A percentile compares a stretch with the other conserved stretches of the same genome.
Conservation (phyloP, 148 eudicot genomes). For the Silene latifolia region DNA sequence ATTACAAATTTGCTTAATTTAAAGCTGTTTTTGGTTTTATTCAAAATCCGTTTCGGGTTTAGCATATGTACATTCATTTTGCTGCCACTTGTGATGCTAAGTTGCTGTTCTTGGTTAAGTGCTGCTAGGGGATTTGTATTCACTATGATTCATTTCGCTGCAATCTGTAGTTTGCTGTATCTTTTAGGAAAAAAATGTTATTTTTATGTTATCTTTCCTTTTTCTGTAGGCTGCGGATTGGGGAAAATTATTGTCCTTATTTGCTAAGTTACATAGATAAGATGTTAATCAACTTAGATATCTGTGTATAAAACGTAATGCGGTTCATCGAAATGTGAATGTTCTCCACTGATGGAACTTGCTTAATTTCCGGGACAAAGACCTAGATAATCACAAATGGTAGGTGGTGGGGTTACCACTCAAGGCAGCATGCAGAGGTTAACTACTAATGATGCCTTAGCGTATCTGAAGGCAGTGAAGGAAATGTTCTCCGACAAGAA, state of each 20-base stretch:
- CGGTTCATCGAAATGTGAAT: not conserved
- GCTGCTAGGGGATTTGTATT: not conserved
- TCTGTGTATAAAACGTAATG: not conserved
- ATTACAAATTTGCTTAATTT: conserved; percentile 7
- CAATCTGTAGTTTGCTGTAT: not conserved
- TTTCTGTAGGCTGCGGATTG: not conserved
- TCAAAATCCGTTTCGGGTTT: conserved; percentile 1
- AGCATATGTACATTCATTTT: not conserved
- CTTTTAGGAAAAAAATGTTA: conserved; percentile 14
- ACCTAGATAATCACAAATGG: conserved; percentile 46
- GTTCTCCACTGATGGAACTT: conserved; percentile 3
- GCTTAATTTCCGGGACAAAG: conserved; percentile 34
- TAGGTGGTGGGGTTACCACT: conserved; percentile 42
- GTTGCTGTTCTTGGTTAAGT: conserved; percentile 7
- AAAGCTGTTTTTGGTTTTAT: no score
- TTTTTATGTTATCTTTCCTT: not conserved
- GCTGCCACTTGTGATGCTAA: not conserved
- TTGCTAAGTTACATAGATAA: not conserved
- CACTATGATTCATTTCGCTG: not conserved
- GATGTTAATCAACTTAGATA: not conserved
- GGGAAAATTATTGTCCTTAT: not conserved
- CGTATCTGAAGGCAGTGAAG: conserved; percentile 87
- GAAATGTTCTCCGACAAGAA: conserved; percentile 82
- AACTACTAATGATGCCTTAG: conserved; percentile 82
- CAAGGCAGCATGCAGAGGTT: conserved; percentile 47